Evolutionary conservation across 1,284 basidiomycete genomes (phyloP), one percentile per base, ranked within the genome.

Genomic region (Pisolithus thermaeus): DNA sequence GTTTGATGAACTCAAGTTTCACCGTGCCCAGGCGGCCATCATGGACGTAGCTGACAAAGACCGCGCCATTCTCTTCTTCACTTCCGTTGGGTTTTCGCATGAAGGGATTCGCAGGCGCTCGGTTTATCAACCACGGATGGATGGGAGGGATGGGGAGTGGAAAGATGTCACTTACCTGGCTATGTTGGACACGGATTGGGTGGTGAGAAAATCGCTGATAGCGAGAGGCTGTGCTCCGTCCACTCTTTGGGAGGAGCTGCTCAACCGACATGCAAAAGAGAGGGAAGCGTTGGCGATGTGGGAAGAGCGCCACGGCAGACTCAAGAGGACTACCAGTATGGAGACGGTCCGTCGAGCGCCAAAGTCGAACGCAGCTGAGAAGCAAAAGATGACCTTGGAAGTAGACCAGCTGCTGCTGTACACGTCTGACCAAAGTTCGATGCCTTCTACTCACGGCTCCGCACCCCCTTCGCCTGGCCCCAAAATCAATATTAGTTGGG

Each of bases 141-240:
- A 77, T 51, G 66, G 65, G 14, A 39, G 58, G 20, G 56, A 47
- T 1, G 56, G 58, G 6, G 23, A 53, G 2, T 86, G 79, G 78
- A 78, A 74, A 54, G 81, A 85, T 57, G 76, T 80, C 20, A 79
- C 76, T 2, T 78, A 78, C 55, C 67, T 84, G 51, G 80, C 74
- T 7, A 70, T 86, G 55, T 64, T 87, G 52, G 81, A 79, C 51
- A 83, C 79, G 0, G 81, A 85, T 47, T 87, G 81, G 80, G 56
- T 70, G 40, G 60, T 77, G 52, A 72, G 71, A 41, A 50, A 56
- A 8, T 50, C 47, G 18, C 42, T 58, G 35, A 44, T 22, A 37
- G 45, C 6, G 3, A 25, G n/a, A 2, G 45, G 46, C 35, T n/a
- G 20, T 2, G 66, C 70, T 0, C 70, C 73, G 2, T 58, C 62